Base-by-base conservation (phyloP, 805 yeast genomes). In the Lachancea meyersii region DNA sequence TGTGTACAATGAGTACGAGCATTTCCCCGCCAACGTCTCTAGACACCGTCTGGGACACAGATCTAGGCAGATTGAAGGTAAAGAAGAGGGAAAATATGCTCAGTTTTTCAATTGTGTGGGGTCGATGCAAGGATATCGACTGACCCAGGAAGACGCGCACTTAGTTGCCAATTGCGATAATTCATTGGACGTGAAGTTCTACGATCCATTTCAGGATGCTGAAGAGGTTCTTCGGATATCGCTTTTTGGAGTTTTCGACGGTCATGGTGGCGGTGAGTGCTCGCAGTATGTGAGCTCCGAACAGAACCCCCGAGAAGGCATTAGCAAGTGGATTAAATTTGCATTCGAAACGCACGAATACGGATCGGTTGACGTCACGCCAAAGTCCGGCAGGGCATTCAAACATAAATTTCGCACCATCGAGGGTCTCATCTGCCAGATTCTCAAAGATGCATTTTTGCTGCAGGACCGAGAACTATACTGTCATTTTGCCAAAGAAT, bases 131-230 rank as follows among this genome's bases (percentile, higher is more conserved):
- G 89, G 91, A 3, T 82, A 81, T 60, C 63, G 91, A 40, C 64
- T 77, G 53, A 71, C 82, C 5, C 85, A 83, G 78, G 91, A 83
- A 55, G 91, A 83, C 63, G 84, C 87, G 3, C 83, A 79, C 59
- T 70, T 76, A 47, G 74, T 78, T 17, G 54, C 71, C 31, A 67
- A 74, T 35, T 72, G 68, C 45, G 72, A 69, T 38, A 69, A 67
- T 46, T 69, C 66, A 24, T 35, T 63, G 10, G 48, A 66, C 22
- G 66, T 75, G 2, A 46, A 40, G 9, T 61, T 57, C 42, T 55
- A 49, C 41, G 49, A 60, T 36, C 64, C 64, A 1, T 60, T 60
- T 35, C 48, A 58, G 31, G 54, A 59, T 8, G 56, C 50, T 28
- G 45, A 52, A 5, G 54, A 56, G 5, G 38, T 48, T 4, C 50